phyloP scores from a whole-genome alignment of 192 early-diverging fungal genomes.

The Backusella australiensis region DNA sequence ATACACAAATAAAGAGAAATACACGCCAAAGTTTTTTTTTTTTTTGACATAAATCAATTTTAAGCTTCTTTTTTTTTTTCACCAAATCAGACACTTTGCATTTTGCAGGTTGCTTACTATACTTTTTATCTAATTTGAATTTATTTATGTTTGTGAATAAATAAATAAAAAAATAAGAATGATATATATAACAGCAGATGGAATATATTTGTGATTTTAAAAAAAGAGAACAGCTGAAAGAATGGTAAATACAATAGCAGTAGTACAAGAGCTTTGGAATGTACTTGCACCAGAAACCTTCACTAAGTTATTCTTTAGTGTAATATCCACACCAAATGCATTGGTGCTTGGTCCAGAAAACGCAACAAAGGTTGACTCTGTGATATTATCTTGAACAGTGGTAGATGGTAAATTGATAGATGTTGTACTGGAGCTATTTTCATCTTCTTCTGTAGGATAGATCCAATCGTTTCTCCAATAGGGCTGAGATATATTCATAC shows the following conservation, averaged over 20 bases:
- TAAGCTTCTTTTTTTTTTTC: too few relatives aligned
- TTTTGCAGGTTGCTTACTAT: neutral
- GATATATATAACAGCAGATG: neutral
- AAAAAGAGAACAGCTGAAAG: neutral
- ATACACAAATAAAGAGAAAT: neutral
- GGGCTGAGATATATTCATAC: constrained; percentile 36
- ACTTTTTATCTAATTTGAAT: neutral
- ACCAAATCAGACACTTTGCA: too few relatives aligned
- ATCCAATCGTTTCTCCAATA: constrained; percentile 38
- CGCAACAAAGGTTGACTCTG: neutral
- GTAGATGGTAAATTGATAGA: neutral
- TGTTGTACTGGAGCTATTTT: neutral
- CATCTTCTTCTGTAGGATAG: constrained; percentile 27
- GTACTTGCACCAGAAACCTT: neutral
- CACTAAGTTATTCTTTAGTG: neutral
- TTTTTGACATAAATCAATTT: too few relatives aligned
- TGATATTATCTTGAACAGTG: neutral
- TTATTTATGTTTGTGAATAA: neutral
- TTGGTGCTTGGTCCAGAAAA: neutral
- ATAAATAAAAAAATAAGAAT: neutral
- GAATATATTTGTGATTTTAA: neutral
- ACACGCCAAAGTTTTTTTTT: too few relatives aligned
- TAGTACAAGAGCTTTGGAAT: neutral
- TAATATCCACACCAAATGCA: neutral
- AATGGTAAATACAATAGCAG: neutral